Percentiles rank a stretch among this genome's conserved stretches.
Evolutionary conservation across 1,284 basidiomycete genomes (phyloP).

Genomic region (Agaricales sp.): DNA sequence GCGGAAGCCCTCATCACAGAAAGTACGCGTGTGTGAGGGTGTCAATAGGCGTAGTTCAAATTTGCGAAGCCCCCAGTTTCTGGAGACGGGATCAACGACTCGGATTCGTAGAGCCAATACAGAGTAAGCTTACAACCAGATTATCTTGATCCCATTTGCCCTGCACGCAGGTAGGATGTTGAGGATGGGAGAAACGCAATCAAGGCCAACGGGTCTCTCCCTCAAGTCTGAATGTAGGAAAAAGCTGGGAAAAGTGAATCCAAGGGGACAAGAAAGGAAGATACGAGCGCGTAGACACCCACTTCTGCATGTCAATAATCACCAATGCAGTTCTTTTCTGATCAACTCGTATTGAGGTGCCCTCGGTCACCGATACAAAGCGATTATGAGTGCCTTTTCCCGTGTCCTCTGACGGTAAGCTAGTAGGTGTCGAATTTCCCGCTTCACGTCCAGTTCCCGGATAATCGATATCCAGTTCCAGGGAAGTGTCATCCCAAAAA

Average conservation of each 20-base stretch:
- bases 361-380: not conserved
- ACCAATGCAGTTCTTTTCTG: conserved; percentile 42
- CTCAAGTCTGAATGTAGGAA: conserved; percentile 56
- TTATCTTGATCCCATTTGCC: conserved; percentile 42
- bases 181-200: conserved; percentile 46
- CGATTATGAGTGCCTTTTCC: not conserved
- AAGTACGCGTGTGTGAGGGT: conserved; percentile 41
- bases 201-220: conserved; percentile 43
- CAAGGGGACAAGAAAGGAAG: conserved; percentile 1
- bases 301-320: conserved; percentile 71
- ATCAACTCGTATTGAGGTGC: conserved; percentile 34
- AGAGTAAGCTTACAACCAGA: conserved; percentile 61
- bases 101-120: too few species aligned
- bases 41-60: conserved; percentile 23
- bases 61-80: not conserved
- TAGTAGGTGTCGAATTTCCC: not conserved
- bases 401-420: not conserved
- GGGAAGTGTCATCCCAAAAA: not conserved
- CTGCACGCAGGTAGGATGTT: conserved; percentile 39
- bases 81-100: too few species aligned
- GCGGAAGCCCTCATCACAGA: conserved; percentile 37
- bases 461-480: not conserved
- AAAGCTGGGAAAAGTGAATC: conserved; percentile 27
- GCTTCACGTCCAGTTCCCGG: too few species aligned
- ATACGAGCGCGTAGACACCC: conserved; percentile 11